Evolutionary conservation across 169 alveolate species (phyloP), one percentile per base, ranked within the genome.

Genomic region (Cryptosporidium felis): DNA sequence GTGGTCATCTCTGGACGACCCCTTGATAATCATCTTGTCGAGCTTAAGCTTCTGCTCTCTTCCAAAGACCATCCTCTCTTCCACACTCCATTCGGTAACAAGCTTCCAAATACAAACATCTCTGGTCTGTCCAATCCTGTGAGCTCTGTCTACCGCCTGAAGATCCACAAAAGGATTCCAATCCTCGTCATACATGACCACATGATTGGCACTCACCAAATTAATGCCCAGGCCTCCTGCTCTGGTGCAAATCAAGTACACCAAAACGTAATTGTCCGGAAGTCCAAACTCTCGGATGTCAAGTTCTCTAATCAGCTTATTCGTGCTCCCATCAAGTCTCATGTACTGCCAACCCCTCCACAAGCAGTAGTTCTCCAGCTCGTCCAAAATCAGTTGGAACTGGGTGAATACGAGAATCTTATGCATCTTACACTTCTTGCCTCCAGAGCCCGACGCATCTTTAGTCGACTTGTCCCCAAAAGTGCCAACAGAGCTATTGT

Each of bases 61-160:
- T 63, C 99, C 94, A 88, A 96, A 95, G 5, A 99, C 96, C 96
- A 97, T 97, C 61, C 99, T 95, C 92, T 98, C 99, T 90, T 98
- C 99, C 5, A 97, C 98, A 12, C 99, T 97, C 95, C 98, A 96
- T 81, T 96, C 98, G 1, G 99, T 96, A 45, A 97, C 93, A 63
- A 98, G 90, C 45, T 98, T 93, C 95, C 97, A 97, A 30, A 98
- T 98, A 82, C 94, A 96, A 32, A 98, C 99, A 58, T 92, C 96
- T 79, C 99, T 96, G 46, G 97, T 96, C 93, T 98, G 98, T 9
- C 99, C 99, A 34, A 97, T 97, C 62, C 99, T 92, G 89, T 97
- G 99, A 9, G 99, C 99, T 66, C 99, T 94, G 89, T 97, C 99
- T 2, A 98, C 96, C 8, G 99, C 99, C 81, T 98, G 99, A 10